Conservation (phyloP, 2,329 filamentous ascomycete genomes). For the Septoria petroselini region DNA sequence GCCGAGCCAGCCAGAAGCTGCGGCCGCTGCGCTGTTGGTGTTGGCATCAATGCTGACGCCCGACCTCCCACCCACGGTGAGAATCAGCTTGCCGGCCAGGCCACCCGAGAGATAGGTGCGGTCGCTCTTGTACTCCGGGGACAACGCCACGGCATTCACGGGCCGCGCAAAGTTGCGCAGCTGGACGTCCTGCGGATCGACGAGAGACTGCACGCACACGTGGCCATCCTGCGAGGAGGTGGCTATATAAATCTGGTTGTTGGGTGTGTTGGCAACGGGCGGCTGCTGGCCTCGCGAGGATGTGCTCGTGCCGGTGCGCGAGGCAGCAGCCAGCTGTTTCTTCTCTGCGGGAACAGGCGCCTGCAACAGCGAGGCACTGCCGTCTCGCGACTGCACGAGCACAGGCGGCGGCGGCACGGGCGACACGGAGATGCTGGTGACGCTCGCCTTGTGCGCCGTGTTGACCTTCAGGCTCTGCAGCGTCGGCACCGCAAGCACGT, state of each 20-base stretch:
- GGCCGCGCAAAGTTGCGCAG: conserved; percentile 91
- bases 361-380: conserved; percentile 19
- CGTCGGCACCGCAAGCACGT: conserved; percentile 78
- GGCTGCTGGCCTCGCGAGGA: conserved; percentile 45
- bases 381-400: conserved; percentile 23
- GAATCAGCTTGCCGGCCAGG: conserved; percentile 77
- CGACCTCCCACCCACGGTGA: conserved; percentile 75
- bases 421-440: conserved; percentile 86
- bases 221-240: conserved; percentile 95
- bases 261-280: conserved; percentile 67
- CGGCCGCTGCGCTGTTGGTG: conserved; percentile 78
- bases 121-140: conserved; percentile 89
- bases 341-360: conserved; percentile 16
- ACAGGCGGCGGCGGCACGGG: conserved; percentile 67
- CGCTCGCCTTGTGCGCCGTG: conserved; percentile 86
- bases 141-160: conserved; percentile 87
- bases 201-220: conserved; percentile 82
- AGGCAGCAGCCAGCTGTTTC: conserved; percentile 10
- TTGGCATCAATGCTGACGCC: conserved; percentile 81
- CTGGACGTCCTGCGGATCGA: conserved; percentile 85
- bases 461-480: conserved; percentile 82
- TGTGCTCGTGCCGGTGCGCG: conserved; percentile 19
- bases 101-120: conserved; percentile 88
- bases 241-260: conserved; percentile 88
- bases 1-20: conserved; percentile 80